Percentiles rank a stretch among this genome's conserved stretches.
These are phyloP conservation scores for Melocanna baccifera DNA, from an alignment of 176 grass and related monocot species.

Conservation along the genomic window DNA sequence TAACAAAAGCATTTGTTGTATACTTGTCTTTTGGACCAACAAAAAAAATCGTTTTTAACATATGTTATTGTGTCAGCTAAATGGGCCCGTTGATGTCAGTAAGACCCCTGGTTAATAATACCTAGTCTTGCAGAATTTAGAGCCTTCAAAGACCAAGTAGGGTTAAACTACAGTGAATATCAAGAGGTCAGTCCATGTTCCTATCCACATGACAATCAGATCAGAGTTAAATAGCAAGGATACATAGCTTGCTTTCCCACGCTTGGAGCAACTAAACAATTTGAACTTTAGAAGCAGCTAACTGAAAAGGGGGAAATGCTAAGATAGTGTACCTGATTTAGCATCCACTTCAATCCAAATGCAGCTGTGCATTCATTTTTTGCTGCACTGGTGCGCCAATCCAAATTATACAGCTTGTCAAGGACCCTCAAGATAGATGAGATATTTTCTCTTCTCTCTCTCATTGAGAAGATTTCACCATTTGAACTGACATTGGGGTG, in stretches of 20 bases:
- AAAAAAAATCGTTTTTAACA: not conserved
- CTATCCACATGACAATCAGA: not conserved
- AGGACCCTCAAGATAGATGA: slow-evolving; percentile 54
- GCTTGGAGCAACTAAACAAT: not conserved
- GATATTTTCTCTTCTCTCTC: slow-evolving; percentile 53
- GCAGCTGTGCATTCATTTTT: slow-evolving; percentile 90
- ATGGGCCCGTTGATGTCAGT: not conserved
- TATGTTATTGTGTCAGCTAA: not conserved
- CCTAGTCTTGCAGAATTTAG: not conserved
- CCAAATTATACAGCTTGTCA: slow-evolving; percentile 72
- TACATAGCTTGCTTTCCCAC: not conserved
- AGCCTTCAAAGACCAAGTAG: not conserved
- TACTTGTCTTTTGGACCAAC: not conserved
- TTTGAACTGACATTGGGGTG: slow-evolving; percentile 93
- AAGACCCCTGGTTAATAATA: not conserved
- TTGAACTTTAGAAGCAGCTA: not conserved
- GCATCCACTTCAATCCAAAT: slow-evolving; percentile 95
- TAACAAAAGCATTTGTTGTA: not conserved
- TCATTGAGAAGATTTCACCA: slow-evolving; percentile 73
- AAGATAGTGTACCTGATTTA: slow-evolving; percentile 67
- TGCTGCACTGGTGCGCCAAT: slow-evolving; percentile 79
- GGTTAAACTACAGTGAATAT: not conserved
- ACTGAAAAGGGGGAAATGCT: not conserved
- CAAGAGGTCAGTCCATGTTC: not conserved
- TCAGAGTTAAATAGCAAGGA: not conserved